Conservation (phyloP, 2,329 filamentous ascomycete species). For the Neonectria magnoliae region DNA sequence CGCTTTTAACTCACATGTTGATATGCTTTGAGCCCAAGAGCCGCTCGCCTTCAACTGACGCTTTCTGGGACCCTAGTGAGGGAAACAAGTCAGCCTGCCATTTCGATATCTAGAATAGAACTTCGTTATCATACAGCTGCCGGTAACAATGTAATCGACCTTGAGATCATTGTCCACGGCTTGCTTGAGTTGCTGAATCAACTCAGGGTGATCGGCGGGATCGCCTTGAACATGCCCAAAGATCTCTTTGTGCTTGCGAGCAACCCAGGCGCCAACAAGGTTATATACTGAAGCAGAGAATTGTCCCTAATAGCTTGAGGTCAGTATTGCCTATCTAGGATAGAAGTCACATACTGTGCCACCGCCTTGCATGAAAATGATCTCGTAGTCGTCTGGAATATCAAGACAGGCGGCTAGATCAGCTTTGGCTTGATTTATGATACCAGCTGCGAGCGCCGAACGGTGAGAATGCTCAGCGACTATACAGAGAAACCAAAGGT, state of each 20-base stretch:
- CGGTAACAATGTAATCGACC: constrained; percentile 91
- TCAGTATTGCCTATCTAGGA: no score
- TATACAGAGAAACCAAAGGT: neutral
- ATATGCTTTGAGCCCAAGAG: constrained; percentile 81
- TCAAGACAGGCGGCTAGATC: constrained; percentile 79
- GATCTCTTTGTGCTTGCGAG: constrained; percentile 56
- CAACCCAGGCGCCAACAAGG: constrained; percentile 84
- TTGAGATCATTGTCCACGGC: constrained; percentile 77
- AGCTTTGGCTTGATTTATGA: constrained; percentile 81
- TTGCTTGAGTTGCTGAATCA: constrained; percentile 68
- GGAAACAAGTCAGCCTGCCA: no score
- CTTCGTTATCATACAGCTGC: constrained; percentile 65
- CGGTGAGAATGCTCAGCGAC: constrained; percentile 92
- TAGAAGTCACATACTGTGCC: constrained; percentile 60
- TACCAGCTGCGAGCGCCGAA: constrained; percentile 78
- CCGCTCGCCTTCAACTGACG: constrained; percentile 81
- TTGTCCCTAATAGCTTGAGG: constrained; percentile 61
- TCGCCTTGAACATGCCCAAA: neutral
- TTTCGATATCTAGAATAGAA: no score
- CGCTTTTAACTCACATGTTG: constrained; percentile 58
- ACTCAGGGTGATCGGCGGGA: constrained; percentile 51
- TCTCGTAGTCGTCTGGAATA: constrained; percentile 86
- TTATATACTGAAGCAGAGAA: constrained; percentile 89
- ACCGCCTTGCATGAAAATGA: constrained; percentile 88
- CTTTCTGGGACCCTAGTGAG: constrained; percentile 74